Conservation (phyloP, 148 eudicot species). For the Linanthus parryae region DNA sequence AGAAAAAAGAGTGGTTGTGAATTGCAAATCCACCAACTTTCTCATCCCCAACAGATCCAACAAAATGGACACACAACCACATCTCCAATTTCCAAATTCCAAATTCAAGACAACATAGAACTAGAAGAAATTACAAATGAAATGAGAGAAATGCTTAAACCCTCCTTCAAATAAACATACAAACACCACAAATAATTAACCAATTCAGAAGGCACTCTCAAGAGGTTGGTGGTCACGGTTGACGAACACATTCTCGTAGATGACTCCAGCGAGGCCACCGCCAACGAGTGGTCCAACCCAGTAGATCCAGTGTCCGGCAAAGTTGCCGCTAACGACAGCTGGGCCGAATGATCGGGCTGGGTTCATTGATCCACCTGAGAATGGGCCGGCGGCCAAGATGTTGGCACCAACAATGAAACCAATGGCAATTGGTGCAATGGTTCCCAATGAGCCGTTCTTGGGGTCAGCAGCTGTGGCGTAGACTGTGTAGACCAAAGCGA, state of each 20-base stretch:
- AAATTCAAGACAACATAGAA: too few relatives aligned
- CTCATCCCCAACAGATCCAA: too few relatives aligned
- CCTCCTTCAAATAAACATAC: too few relatives aligned
- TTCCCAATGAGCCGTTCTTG: slow-evolving; percentile 71
- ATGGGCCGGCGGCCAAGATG: slow-evolving; percentile 79
- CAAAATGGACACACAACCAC: too few relatives aligned
- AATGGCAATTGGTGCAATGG: slow-evolving; percentile 77
- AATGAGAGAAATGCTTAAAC: too few relatives aligned
- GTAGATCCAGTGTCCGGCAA: slow-evolving; percentile 66
- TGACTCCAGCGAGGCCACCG: slow-evolving; percentile 70
- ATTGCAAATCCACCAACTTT: too few relatives aligned
- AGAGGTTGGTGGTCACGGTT: slow-evolving; percentile 36
- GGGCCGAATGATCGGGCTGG: slow-evolving; percentile 88
- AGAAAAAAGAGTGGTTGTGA: too few relatives aligned
- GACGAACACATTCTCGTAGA: slow-evolving; percentile 64
- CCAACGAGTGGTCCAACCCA: slow-evolving; percentile 93
- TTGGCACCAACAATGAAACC: slow-evolving; percentile 89
- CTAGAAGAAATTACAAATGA: too few relatives aligned
- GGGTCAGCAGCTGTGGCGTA: slow-evolving; percentile 90
- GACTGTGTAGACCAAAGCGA: slow-evolving; percentile 80
- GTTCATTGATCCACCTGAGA: slow-evolving; percentile 93
- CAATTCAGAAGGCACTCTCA: too few relatives aligned
- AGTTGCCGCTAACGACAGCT: slow-evolving; percentile 66
- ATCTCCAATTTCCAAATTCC: too few relatives aligned
- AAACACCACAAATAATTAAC: too few relatives aligned